Base-by-base conservation (phyloP, 306 rosid species). In the Morella rubra region DNA sequence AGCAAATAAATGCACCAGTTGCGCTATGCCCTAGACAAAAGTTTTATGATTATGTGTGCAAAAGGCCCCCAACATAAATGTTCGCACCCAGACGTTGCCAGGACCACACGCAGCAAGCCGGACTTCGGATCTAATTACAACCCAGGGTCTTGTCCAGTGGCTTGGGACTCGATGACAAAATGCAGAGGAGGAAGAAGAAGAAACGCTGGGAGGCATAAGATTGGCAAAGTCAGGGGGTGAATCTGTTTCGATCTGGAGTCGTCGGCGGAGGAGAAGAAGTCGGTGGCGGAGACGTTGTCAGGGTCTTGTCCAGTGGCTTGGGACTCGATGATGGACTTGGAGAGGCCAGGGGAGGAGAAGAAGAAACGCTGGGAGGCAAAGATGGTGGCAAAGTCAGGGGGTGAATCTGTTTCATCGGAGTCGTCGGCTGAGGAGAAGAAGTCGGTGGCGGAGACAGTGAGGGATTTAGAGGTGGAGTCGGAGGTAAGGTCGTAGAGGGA, bases 281-380 rank as follows among this genome's bases (percentile, higher is more conserved):
- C n/a, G n/a, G n/a, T n/a, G n/a, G n/a, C n/a, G n/a, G n/a, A n/a
- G n/a, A n/a, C 16, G n/a, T 46, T 65, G 1, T 65, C 42, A 61
- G 45, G 11, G 70, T 47, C 13, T 55, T 68, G 76, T 20, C 51
- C 77, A 19, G 83, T 58, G 83, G 75, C 84, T 0, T 89, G 76
- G 72, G 93, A 84, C 45, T 95, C 91, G 7, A 83, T 46, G 61
- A 96, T 91, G 87, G 99, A 92, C 79, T 96, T 96, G 65, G 99
- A 92, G 71, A 14, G 71, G 56, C 99, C 98, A 0, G 98, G 98
- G 47, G 97, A 88, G 76, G 98, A 95, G 91, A 90, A 85, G 90
- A 95, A 95, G 89, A 95, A 89, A 16, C 98, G 90, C 27, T 83
- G 86, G 46, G 97, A 95, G 44, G 97, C 85, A 32, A 81, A 88